Conservation (phyloP, 2,329 filamentous ascomycete species). For the Ceratocystis harringtonii region DNA sequence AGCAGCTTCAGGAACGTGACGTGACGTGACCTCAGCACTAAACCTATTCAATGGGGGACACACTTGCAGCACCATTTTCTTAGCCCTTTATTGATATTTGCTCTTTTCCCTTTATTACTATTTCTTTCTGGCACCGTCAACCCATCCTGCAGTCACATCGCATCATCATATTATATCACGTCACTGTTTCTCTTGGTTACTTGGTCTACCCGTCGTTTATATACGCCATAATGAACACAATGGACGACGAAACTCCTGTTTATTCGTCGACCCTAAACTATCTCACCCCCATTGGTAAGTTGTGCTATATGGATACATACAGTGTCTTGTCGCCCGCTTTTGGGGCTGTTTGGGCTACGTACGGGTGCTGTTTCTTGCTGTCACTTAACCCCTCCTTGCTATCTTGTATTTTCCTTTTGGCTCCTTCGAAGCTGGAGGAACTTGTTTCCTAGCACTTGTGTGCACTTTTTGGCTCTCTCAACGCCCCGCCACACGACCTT, state of each 20-base stretch:
- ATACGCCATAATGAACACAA: background rate
- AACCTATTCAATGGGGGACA: background rate
- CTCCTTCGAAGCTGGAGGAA: background rate
- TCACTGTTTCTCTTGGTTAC: background rate
- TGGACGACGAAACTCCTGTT: background rate
- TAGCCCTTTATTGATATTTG: background rate
- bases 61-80: background rate
- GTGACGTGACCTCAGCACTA: background rate
- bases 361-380: background rate
- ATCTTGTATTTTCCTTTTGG: background rate
- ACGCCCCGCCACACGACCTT: no score
- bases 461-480: background rate
- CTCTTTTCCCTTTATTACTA: background rate
- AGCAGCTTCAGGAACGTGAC: background rate
- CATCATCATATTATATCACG: background rate
- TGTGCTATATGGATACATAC: background rate
- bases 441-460: background rate
- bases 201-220: background rate
- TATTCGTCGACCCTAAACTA: background rate
- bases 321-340: background rate
- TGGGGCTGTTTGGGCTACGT: background rate
- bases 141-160: background rate
- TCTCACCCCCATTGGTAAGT: constrained; percentile 1
- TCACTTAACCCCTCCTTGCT: background rate
- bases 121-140: background rate